Percentiles rank a stretch among this genome's conserved stretches.
These are phyloP conservation scores for Curvularia eragrostidis DNA, from an alignment of 2,329 filamentous ascomycete genomes.

Conservation along the genomic window DNA sequence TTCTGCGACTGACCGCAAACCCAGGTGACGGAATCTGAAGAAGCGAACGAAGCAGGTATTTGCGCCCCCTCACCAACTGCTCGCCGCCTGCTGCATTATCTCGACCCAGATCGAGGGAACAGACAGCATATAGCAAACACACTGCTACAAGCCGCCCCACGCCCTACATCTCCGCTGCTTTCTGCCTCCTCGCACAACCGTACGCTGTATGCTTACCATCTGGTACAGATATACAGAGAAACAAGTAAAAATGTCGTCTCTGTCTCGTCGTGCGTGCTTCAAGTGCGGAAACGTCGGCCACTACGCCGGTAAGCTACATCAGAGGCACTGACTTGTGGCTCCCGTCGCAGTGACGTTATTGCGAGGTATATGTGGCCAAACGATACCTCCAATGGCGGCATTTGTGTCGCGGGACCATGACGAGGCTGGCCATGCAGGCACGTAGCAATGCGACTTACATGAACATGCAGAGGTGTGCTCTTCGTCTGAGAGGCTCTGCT, in stretches of 20 bases:
- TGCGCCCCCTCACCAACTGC: conserved; percentile 10
- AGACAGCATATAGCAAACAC: conserved; percentile 29
- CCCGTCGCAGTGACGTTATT: conserved; percentile 29
- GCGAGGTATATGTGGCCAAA: conserved; percentile 22
- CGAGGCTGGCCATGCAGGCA: conserved; percentile 12
- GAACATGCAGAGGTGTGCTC: conserved; percentile 81
- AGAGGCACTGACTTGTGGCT: conserved; percentile 20
- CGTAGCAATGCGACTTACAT: conserved; percentile 31
- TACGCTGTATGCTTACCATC: conserved; percentile 28
- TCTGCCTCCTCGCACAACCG: conserved; percentile 21
- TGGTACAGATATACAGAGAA: conserved; percentile 40
- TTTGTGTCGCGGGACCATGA: conserved; percentile 30
- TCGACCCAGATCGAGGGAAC: conserved; percentile 10
- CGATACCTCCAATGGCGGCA: conserved; percentile 15
- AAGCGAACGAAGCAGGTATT: conserved; percentile 40
- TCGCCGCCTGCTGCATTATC: conserved; percentile 10
- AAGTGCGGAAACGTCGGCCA: conserved; percentile 62
- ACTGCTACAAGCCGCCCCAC: conserved; percentile 28
- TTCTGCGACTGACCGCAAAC: conserved; percentile 38
- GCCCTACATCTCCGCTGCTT: conserved; percentile 21
- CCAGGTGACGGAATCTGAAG: conserved; percentile 46
- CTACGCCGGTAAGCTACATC: conserved; percentile 56
- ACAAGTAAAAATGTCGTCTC: conserved; percentile 57
- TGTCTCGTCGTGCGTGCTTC: conserved; percentile 62
- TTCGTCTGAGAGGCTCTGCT: conserved; percentile 96